These are phyloP conservation scores for Beauveria bassiana DNA, from an alignment of 2,329 filamentous ascomycete genomes.

Conservation along the genomic window DNA sequence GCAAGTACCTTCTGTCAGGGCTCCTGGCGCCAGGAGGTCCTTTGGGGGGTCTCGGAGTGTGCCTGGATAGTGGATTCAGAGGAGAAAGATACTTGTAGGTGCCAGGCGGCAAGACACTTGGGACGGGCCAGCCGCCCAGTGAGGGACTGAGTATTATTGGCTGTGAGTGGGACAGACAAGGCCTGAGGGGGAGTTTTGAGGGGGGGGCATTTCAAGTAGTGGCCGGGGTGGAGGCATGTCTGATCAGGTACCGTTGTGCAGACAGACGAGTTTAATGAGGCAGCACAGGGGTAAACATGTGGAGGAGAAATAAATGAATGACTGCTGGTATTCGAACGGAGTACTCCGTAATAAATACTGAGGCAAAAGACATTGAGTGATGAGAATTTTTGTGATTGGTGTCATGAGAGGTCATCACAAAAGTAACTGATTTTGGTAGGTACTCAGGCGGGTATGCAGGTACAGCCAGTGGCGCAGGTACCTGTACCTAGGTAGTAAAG, in stretches of 20 bases:
- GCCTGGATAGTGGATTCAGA: neutral
- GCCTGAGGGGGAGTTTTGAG: neutral
- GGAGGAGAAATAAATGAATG: neutral
- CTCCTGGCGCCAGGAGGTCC: neutral
- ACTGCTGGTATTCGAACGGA: neutral
- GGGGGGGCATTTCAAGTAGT: neutral
- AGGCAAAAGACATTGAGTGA: neutral
- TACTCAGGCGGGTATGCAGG: neutral
- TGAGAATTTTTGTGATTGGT: neutral
- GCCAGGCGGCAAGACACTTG: neutral
- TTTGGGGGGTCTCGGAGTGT: neutral
- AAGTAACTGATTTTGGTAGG: neutral
- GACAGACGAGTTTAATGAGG: conserved; percentile 5
- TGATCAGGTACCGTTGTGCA: neutral
- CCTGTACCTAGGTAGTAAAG: too few species aligned
- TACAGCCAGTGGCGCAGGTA: neutral
- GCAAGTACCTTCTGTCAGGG: neutral
- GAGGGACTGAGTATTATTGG: neutral
- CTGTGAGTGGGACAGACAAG: neutral
- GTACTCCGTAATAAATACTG: too few species aligned
- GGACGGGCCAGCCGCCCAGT: neutral
- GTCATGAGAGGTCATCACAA: too few species aligned
- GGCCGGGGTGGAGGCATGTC: neutral
- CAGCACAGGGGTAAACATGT: neutral
- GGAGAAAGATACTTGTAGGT: neutral